Evolutionary conservation across 306 rosid genomes (phyloP).

Genomic region (Vicia faba): DNA sequence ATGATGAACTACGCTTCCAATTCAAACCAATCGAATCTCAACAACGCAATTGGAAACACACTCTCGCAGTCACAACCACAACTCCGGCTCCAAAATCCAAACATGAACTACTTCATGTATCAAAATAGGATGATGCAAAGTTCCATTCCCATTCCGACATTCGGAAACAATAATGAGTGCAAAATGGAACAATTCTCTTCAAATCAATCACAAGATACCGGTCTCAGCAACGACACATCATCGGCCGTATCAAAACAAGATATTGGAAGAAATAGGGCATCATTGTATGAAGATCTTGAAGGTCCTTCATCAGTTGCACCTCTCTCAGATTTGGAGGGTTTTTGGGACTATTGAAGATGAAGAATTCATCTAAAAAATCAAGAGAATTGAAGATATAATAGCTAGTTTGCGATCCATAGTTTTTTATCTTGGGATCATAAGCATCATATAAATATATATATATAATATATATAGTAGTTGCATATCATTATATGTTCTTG

Average conservation of each 20-base stretch:
- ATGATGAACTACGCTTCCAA: constrained; percentile 24
- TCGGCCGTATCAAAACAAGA: constrained; percentile 61
- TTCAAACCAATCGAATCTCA: constrained; percentile 37
- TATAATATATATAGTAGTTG: no score
- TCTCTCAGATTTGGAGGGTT: constrained; percentile 54
- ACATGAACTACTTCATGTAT: constrained; percentile 40
- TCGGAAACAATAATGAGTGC: constrained; percentile 40
- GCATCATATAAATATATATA: constrained; percentile 30
- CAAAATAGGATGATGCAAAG: constrained; percentile 35
- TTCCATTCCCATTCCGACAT: constrained; percentile 37
- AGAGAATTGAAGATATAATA: constrained; percentile 19
- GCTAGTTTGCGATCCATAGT: constrained; percentile 42
- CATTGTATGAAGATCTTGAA: constrained; percentile 49
- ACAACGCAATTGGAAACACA: constrained; percentile 24
- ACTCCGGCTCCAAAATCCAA: constrained; percentile 37
- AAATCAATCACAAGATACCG: constrained; percentile 73
- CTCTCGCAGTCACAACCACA: constrained; percentile 20
- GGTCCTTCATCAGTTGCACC: constrained; percentile 46
- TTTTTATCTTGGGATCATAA: constrained; percentile 41
- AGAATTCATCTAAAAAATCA: neutral
- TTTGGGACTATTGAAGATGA: constrained; percentile 59
- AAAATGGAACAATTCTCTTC: constrained; percentile 68
- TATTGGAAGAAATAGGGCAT: constrained; percentile 39
- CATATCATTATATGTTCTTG: constrained; percentile 20
- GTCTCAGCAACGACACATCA: constrained; percentile 70